phyloP scores from a whole-genome alignment of 306 rosid genomes.

The Sesbania bispinosa region DNA sequence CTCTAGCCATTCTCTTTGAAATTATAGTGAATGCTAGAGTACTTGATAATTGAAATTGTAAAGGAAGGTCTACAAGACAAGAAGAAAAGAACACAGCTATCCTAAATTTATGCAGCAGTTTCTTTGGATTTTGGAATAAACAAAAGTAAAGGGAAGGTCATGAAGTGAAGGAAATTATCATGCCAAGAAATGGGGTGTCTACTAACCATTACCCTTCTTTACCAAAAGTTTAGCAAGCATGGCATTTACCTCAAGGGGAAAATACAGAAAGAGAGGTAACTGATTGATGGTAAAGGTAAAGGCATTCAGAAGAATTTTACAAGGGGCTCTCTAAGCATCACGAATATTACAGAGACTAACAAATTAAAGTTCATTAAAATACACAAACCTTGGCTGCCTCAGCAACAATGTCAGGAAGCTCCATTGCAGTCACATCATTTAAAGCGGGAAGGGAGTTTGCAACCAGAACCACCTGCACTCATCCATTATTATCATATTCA shows the following conservation, averaged over 20 bases:
- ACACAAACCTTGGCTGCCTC: constrained; percentile 82
- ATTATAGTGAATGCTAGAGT: not conserved
- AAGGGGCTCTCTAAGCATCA: not conserved
- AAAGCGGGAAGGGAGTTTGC: constrained; percentile 85
- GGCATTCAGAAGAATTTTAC: not conserved
- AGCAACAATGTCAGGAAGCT: constrained; percentile 82
- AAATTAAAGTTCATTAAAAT: not conserved
- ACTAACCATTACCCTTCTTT: no score
- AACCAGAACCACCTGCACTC: constrained; percentile 77
- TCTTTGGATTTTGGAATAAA: not conserved
- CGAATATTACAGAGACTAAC: not conserved
- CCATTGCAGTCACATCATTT: constrained; percentile 82
- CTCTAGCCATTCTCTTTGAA: not conserved
- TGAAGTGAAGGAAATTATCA: not conserved
- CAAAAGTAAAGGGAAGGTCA: not conserved
- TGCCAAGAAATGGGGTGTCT: not conserved
- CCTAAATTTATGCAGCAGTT: not conserved
- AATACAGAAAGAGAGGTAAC: not conserved
- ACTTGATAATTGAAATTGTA: not conserved
- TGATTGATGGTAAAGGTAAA: not conserved
- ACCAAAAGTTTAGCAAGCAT: not conserved
- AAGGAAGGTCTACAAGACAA: not conserved
- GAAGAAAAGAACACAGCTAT: not conserved
- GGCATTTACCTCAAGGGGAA: not conserved
- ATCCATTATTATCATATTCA: not conserved